These are phyloP conservation scores for Hibiscus mutabilis DNA, from an alignment of 345 rosid genomes.

Conservation along the genomic window DNA sequence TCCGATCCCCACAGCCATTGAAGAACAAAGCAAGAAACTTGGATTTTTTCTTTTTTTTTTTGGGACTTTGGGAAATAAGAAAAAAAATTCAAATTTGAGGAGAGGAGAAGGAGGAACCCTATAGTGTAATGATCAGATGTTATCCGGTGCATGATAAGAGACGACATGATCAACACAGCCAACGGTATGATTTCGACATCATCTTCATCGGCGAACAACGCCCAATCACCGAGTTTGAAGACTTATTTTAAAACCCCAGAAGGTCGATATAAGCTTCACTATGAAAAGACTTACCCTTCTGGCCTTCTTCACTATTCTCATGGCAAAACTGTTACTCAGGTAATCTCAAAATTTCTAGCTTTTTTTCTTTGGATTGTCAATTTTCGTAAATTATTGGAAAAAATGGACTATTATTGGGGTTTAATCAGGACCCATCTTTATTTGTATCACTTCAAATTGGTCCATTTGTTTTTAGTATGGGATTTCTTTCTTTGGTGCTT, in stretches of 20 bases:
- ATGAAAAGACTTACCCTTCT: slow-evolving; percentile 91
- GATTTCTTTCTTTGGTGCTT: not conserved
- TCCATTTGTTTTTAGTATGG: not conserved
- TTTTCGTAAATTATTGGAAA: not conserved
- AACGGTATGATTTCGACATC: slow-evolving; percentile 90
- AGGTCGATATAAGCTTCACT: slow-evolving; percentile 96
- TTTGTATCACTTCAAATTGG: not conserved
- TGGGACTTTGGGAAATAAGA: not conserved
- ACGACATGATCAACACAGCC: slow-evolving; percentile 55
- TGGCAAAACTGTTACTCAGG: slow-evolving; percentile 98
- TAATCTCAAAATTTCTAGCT: slow-evolving; percentile 16
- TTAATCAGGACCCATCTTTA: not conserved
- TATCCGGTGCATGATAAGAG: slow-evolving; percentile 25
- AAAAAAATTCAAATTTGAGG: not conserved
- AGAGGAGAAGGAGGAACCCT: slow-evolving; percentile 26
- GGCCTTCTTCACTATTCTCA: slow-evolving; percentile 93
- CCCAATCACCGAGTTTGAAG: slow-evolving; percentile 82
- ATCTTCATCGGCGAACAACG: slow-evolving; percentile 63
- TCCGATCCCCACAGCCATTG: slow-evolving; percentile 51
- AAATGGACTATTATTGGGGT: not conserved
- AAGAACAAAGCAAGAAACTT: slow-evolving; percentile 1
- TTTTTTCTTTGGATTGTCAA: not conserved
- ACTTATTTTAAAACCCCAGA: slow-evolving; percentile 97
- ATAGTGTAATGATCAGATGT: slow-evolving; percentile 63
- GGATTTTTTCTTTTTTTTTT: not conserved